Evolutionary conservation across 2,329 filamentous ascomycete species (phyloP), one percentile per base, ranked within the genome.

Genomic region (Boeremia exigua): DNA sequence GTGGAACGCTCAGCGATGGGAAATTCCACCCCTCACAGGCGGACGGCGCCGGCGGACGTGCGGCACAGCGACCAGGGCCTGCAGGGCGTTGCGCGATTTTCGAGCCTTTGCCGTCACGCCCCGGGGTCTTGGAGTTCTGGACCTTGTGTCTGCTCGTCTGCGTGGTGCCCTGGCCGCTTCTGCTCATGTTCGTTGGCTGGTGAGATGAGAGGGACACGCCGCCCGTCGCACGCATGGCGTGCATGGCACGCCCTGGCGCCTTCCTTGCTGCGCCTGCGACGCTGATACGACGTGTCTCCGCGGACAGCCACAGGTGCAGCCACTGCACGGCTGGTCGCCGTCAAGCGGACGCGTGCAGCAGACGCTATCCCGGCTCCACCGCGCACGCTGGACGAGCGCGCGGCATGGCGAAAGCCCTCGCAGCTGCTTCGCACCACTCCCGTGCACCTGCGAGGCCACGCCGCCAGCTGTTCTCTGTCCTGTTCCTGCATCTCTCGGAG

Each of bases 41-140:
- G 34, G 34, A 37, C 39, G 52, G 46, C 23, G 45, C 46, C 43
- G 43, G 38, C 47, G 44, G 51, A 14, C 32, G 44, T 54, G 51
- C 50, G 28, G 12, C 28, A 27, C 15, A 37, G 27, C 34, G 40
- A 29, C 29, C 27, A 43, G 23, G 15, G 15, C 6, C 15, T 17
- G 15, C 27, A 43, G 28, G 40, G 40, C n/a, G n/a, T 43, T 55
- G 52, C 52, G 52, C 46, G 46, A 55, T 55, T 55, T 55, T 55
- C 17, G 51, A 45, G 39, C 38, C 28, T 36, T 42, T 44, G 38
- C 34, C 39, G 48, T 50, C 48, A 50, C 39, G 38, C 38, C 14
- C 40, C 28, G 15, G 27, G n/a, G 19, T 23, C 40, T n/a, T 48
- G 38, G n/a, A 40, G 51, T 44, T 45, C 52, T 55, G 52, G 46